Base-by-base conservation (phyloP, 352 stramenopile genomes). In the Globisporangium orthogonon region DNA sequence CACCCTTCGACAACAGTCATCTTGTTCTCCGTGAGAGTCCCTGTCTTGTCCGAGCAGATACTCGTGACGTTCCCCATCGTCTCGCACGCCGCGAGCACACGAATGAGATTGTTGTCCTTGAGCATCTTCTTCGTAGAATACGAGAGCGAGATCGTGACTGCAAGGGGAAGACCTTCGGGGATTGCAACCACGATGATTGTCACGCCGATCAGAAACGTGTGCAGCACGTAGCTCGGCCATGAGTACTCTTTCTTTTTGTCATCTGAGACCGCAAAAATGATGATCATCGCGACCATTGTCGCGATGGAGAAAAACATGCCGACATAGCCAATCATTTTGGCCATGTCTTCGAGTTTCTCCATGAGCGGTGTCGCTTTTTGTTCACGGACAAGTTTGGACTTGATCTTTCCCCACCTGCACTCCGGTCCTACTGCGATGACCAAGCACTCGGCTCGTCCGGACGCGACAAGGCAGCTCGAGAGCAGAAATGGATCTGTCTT, bases 41-140 rank as follows among this genome's bases (percentile, higher is more conserved):
- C 96, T 2, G 96, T 99, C 70, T 97, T 98, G 71, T 98, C 96
- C 0, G 92, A 98, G 70, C 96, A 99, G 65, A 99, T 99, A 55
- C 91, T 98, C 3, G 96, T 99, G 10, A 97, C 96, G 71, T 97
- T 98, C 30, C 96, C 96, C 95, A 99, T 99, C 0, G 96, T 99
- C 73, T 99, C 97, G 65, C 96, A 98, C 3, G 95, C 96, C 30
- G 96, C 88, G 14, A 99, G 75, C 30, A 98, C 88, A 50, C 97
- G 97, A 37, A 99, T 98, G 37, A 99, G 84, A 67, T 98, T 99
- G 70, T 99, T 96, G 70, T 99, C 96, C 48, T 92, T 89, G 54
- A 98, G 96, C 96, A 99, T 99, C 55, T 98, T 97, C 58, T 97
- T 98, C 14, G 91, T 99, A 28, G 84, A 97, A 59, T 97, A 97